Evolutionary conservation across 1,139 yeast species (phyloP), one percentile per base, ranked within the genome.

Genomic region (Arxiozyma heterogenica): DNA sequence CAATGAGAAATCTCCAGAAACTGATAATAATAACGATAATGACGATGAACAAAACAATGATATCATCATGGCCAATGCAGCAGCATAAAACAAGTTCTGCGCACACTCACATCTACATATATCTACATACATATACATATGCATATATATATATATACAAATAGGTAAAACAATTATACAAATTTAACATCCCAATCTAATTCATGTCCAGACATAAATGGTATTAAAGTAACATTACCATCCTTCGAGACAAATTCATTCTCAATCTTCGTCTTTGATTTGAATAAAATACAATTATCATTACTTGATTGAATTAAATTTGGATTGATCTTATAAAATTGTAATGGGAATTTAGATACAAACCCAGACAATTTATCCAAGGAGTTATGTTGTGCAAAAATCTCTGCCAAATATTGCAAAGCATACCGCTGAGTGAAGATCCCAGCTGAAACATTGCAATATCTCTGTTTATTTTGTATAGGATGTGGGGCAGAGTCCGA

Each of bases 401-500:
- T 81, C 65, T 91, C 86, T 5, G 98, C 98, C 41, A 93, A 75
- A 62, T 93, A 93, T 21, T 90, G 78, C 41, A 93, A 73, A 2
- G 86, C 96, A 64, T 81, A 82, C 25, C 90, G 80, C 69, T 93
- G 98, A 3, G 98, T 88, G 72, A 80, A 93, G 18, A 93, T 96
- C 62, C 99, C 99, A 18, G 99, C 99, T 65, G 98, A 91, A 17
- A 93, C 97, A 23, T 93, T 94, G 43, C 76, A 74, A 61, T 83
- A 91, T 58, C 80, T 84, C 46, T 88, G 77, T 71, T 93, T 93
- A 56, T 82, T 81, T 59, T 81, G 80, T 39, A 87, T 68, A 17
- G 96, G 95, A 69, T 93, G 98, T 42, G 98, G 98, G 21, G 98
- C 98, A 30, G 96, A 87, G 70, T 93, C 99, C 2, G 96, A 87